Conservation (phyloP, 2,329 filamentous ascomycete species). For the Sclerotinia borealis region DNA sequence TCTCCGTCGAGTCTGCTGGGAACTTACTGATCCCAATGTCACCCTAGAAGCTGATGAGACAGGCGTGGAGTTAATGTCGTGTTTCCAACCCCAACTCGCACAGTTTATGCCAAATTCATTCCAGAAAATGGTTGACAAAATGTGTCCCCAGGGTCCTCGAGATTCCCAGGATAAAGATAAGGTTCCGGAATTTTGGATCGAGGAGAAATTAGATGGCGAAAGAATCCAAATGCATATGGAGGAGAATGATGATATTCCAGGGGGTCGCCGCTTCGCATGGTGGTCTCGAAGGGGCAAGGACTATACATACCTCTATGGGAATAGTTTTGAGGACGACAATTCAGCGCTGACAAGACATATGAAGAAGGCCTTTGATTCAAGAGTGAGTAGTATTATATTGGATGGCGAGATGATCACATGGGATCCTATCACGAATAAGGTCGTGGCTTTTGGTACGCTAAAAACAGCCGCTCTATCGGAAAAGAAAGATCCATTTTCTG, state of each 20-base stretch:
- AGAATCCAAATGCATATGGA: constrained; percentile 95
- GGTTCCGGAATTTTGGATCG: constrained; percentile 84
- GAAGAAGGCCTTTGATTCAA: constrained; percentile 66
- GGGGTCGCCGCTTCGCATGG: constrained; percentile 72
- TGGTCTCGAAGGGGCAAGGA: constrained; percentile 97
- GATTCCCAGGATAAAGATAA: constrained; percentile 58
- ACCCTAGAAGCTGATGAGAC: constrained; percentile 70
- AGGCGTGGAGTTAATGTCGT: constrained; percentile 80
- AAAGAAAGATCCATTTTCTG: constrained; percentile 63
- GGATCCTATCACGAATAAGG: constrained; percentile 79
- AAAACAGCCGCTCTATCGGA: constrained; percentile 84
- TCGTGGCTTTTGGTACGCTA: constrained; percentile 84
- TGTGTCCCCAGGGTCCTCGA: constrained; percentile 36
- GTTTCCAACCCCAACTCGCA: constrained; percentile 92
- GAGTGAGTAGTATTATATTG: constrained; percentile 80
- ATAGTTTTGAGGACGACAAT: constrained; percentile 64
- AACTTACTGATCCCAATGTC: constrained; percentile 67
- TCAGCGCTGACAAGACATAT: constrained; percentile 77
- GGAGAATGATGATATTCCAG: constrained; percentile 59
- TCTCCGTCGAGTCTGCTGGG: constrained; percentile 88
- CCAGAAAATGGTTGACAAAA: constrained; percentile 66
- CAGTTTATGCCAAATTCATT: constrained; percentile 84
- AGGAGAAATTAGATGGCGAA: constrained; percentile 96
- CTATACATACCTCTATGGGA: constrained; percentile 90
- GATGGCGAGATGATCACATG: constrained; percentile 99